Conservation (phyloP, 1,284 basidiomycete species). For the Phlebopus sp. region DNA sequence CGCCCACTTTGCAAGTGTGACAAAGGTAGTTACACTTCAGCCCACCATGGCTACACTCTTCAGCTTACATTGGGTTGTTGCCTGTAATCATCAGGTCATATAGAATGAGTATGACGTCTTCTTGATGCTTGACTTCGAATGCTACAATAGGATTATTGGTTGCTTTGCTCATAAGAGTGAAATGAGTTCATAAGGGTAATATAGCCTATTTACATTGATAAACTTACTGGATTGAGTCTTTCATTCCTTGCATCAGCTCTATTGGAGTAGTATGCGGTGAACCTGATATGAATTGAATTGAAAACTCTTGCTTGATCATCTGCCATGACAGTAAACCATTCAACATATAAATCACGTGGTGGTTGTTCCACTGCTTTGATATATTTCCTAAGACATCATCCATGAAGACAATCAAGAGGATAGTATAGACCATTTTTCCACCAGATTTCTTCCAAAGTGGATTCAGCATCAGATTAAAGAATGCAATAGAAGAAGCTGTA, state of each 20-base stretch:
- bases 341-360: constrained; percentile 28
- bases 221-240: constrained; percentile 23
- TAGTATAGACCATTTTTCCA: constrained; percentile 17
- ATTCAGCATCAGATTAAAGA: constrained; percentile 16
- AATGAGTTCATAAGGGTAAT: too few species aligned
- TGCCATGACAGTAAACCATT: constrained; percentile 15
- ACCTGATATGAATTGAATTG: constrained; percentile 24
- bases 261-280: constrained; percentile 31
- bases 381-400: constrained; percentile 34
- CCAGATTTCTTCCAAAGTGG: constrained; percentile 5
- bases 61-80: too few species aligned
- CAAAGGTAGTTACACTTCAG: too few species aligned
- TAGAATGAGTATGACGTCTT: too few species aligned
- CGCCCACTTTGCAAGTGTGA: too few species aligned
- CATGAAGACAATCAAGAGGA: constrained; percentile 29
- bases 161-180: too few species aligned
- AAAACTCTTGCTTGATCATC: constrained; percentile 27
- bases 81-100: too few species aligned
- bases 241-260: constrained; percentile 27
- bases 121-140: too few species aligned
- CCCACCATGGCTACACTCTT: too few species aligned
- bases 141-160: too few species aligned
- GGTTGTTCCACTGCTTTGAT: constrained; percentile 37
- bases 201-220: too few species aligned
- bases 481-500: constrained; percentile 7